phyloP scores from a whole-genome alignment of 768 basidiomycete genomes.

The Hydnomerulius pinastri region DNA sequence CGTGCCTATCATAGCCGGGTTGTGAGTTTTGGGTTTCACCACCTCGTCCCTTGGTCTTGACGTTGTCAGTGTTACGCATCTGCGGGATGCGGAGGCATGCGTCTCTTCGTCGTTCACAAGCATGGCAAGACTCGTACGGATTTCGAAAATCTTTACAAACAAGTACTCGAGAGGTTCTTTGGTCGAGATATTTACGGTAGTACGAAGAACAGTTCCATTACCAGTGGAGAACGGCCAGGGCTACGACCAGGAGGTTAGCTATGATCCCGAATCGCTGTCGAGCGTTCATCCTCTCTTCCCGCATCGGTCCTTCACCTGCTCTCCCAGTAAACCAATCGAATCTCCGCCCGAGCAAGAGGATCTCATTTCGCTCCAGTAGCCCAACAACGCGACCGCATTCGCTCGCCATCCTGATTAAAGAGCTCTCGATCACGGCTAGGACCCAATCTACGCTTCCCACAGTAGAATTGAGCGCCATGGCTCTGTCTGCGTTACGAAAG shows the following conservation, averaged over 20 bases:
- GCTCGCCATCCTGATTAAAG: conserved; percentile 50
- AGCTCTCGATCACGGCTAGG: conserved; percentile 48
- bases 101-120: too few species aligned
- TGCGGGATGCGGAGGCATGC: too few species aligned
- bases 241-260: conserved; percentile 7
- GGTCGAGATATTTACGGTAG: too few species aligned
- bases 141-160: too few species aligned
- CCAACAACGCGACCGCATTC: conserved; percentile 52
- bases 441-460: conserved; percentile 39
- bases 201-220: too few species aligned
- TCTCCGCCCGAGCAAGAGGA: conserved; percentile 35
- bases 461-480: conserved; percentile 34
- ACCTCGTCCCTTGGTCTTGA: too few species aligned
- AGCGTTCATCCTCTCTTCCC: conserved; percentile 47
- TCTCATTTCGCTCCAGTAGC: conserved; percentile 45
- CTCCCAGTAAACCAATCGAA: conserved; percentile 61
- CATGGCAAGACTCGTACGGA: too few species aligned
- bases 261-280: conserved; percentile 33
- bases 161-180: too few species aligned
- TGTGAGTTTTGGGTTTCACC: too few species aligned
- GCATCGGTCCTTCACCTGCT: conserved; percentile 38
- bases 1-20: too few species aligned
- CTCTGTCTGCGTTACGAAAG: conserved; percentile 40
- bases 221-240: background rate
- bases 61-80: too few species aligned